Evolutionary conservation across 1,284 basidiomycete species (phyloP).

Genomic region (Leccinum pallidistipes): DNA sequence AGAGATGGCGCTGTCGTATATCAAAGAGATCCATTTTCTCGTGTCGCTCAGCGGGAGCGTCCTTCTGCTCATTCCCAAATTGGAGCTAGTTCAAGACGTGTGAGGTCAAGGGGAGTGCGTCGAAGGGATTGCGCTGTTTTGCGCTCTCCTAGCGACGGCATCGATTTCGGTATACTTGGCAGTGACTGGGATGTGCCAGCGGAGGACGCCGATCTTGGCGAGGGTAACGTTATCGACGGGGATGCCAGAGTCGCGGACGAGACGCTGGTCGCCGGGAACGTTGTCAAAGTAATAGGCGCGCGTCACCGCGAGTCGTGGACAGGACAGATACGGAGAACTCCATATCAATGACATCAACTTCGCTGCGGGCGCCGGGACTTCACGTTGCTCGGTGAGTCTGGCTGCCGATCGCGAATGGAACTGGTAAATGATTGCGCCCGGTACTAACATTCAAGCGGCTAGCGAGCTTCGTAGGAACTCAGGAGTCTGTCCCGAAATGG

Average conservation of each 20-base stretch:
- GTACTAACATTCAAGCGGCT: background rate
- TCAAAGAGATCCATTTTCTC: no score
- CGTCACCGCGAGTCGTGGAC: constrained; percentile 43
- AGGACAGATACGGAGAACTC: background rate
- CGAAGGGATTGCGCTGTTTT: no score
- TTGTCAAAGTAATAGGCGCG: constrained; percentile 83
- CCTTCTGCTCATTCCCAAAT: no score
- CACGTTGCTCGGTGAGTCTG: no score
- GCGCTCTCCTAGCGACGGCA: constrained; percentile 60
- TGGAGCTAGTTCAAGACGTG: no score
- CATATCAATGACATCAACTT: background rate
- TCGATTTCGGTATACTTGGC: constrained; percentile 55
- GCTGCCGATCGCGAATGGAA: no score
- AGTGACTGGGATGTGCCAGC: constrained; percentile 54
- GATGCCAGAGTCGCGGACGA: constrained; percentile 67
- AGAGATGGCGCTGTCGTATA: no score
- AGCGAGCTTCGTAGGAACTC: no score
- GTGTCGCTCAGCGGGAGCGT: no score
- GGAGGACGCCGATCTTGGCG: constrained; percentile 56
- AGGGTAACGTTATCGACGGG: constrained; percentile 53
- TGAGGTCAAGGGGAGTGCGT: no score
- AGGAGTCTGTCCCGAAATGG: background rate
- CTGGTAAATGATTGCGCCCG: background rate
- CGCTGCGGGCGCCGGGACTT: no score
- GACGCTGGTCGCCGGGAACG: constrained; percentile 72